These are phyloP conservation scores for Termitomyces sp. DNA, from an alignment of 768 basidiomycete species.

Conservation along the genomic window DNA sequence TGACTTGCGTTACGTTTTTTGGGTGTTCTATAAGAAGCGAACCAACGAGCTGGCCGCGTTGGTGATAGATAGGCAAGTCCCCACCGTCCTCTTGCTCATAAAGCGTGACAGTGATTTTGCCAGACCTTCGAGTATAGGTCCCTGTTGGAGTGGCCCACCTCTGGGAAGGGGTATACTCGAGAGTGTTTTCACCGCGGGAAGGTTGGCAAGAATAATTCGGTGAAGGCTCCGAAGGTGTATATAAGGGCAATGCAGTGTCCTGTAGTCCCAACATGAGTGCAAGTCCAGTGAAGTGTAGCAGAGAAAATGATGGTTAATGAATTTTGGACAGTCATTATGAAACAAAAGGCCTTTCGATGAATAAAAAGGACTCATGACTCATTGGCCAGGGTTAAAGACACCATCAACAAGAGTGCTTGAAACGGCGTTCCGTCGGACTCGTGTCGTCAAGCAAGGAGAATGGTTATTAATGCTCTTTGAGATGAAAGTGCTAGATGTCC, in stretches of 20 bases:
- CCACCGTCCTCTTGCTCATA: slow-evolving; percentile 38
- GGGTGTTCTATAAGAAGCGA: slow-evolving; percentile 33
- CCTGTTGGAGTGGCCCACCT: slow-evolving; percentile 26
- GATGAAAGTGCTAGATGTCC: neutral
- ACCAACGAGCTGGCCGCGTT: slow-evolving; percentile 34
- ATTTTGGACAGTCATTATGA: neutral
- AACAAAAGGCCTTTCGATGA: neutral
- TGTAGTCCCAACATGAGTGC: neutral
- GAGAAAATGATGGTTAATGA: neutral
- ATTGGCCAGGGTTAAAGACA: neutral
- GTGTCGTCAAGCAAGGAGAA: neutral
- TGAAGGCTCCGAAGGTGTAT: slow-evolving; percentile 46
- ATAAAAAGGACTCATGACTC: neutral
- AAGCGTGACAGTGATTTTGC: slow-evolving; percentile 35
- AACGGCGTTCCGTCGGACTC: neutral
- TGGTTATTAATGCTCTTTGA: neutral
- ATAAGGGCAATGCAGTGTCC: slow-evolving; percentile 33
- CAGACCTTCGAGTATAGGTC: slow-evolving; percentile 32
- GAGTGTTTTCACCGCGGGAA: slow-evolving; percentile 41
- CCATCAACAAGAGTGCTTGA: neutral
- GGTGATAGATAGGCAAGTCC: slow-evolving; percentile 38
- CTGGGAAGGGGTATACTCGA: slow-evolving; percentile 40
- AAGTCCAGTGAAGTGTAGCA: neutral
- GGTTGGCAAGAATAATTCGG: slow-evolving; percentile 57
- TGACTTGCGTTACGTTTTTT: slow-evolving; percentile 34